phyloP scores from a whole-genome alignment of 2,329 filamentous ascomycete genomes.

The Penicillium hordei region DNA sequence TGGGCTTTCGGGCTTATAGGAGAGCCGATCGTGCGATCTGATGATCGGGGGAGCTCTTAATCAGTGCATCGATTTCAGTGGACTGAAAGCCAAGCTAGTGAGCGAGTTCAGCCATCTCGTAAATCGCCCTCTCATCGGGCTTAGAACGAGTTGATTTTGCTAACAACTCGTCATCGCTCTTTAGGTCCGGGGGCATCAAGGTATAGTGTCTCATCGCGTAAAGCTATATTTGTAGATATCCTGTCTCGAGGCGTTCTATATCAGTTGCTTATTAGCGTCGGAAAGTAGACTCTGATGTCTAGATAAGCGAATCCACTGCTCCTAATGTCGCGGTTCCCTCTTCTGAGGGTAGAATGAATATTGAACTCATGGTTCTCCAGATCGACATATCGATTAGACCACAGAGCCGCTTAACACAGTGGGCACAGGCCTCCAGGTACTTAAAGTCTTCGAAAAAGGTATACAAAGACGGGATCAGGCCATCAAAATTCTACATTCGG shows the following conservation, averaged over 20 bases:
- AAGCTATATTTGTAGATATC: conserved; percentile 33
- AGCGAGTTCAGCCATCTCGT: conserved; percentile 26
- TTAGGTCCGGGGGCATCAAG: conserved; percentile 18
- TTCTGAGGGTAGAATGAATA: conserved; percentile 11
- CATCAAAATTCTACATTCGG: conserved; percentile 24
- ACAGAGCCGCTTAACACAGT: conserved; percentile 32
- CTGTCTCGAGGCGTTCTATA: conserved; percentile 14
- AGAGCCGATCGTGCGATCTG: conserved; percentile 15
- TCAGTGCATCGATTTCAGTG: conserved; percentile 5
- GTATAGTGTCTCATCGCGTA: conserved; percentile 34
- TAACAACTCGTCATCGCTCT: conserved; percentile 13
- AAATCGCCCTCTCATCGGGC: conserved; percentile 20
- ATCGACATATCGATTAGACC: not conserved
- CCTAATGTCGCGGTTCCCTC: too few species aligned
- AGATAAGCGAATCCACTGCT: conserved; percentile 19
- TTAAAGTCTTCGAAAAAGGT: conserved; percentile 42
- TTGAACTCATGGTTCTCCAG: conserved; percentile 7
- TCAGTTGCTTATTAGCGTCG: conserved; percentile 12
- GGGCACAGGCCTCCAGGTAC: conserved; percentile 31
- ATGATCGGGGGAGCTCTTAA: conserved; percentile 12
- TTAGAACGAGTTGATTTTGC: conserved; percentile 14
- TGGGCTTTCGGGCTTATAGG: conserved; percentile 11
- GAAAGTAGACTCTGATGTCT: conserved; percentile 28
- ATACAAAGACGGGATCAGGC: conserved; percentile 37
- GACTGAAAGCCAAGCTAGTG: conserved; percentile 20